Evolutionary conservation across 2,329 filamentous ascomycete species (phyloP).

Genomic region (Aureobasidium sp.): DNA sequence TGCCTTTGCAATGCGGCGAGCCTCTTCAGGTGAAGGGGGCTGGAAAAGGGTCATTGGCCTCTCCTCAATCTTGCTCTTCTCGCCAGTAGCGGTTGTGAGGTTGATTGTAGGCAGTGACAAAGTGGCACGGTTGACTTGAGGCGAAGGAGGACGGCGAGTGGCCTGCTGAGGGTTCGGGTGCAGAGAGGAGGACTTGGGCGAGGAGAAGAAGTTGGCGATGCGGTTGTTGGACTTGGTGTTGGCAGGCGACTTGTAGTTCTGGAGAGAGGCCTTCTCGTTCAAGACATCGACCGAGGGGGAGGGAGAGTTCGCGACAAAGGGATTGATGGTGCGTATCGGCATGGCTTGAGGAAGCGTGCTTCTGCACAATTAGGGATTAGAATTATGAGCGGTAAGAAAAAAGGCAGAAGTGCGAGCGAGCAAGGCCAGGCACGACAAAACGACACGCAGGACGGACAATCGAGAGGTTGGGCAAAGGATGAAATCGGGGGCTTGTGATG

Average conservation of each 20-base stretch:
- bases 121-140: slow-evolving; percentile 61
- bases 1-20: slow-evolving; percentile 62
- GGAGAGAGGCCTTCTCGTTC: slow-evolving; percentile 43
- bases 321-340: slow-evolving; percentile 54
- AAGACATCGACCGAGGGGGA: slow-evolving; percentile 42
- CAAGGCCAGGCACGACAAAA: background rate
- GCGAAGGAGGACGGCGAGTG: slow-evolving; percentile 55
- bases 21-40: slow-evolving; percentile 77
- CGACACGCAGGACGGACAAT: background rate
- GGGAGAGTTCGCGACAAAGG: slow-evolving; percentile 44
- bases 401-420: background rate
- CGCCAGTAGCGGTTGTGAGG: slow-evolving; percentile 73
- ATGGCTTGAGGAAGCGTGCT: slow-evolving; percentile 37
- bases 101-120: slow-evolving; percentile 84
- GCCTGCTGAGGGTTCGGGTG: slow-evolving; percentile 39
- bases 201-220: slow-evolving; percentile 20
- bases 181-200: slow-evolving; percentile 18
- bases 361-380: slow-evolving; percentile 12
- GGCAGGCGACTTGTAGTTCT: slow-evolving; percentile 17
- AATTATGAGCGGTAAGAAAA: background rate
- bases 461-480: background rate
- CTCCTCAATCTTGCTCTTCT: slow-evolving; percentile 65
- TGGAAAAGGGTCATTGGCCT: slow-evolving; percentile 75
- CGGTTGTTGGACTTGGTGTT: slow-evolving; percentile 17
- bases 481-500: background rate